Evolutionary conservation across 495 filamentous ascomycete genomes (phyloP), one percentile per base, ranked within the genome.

Genomic region (Talaromyces trachyspermus): DNA sequence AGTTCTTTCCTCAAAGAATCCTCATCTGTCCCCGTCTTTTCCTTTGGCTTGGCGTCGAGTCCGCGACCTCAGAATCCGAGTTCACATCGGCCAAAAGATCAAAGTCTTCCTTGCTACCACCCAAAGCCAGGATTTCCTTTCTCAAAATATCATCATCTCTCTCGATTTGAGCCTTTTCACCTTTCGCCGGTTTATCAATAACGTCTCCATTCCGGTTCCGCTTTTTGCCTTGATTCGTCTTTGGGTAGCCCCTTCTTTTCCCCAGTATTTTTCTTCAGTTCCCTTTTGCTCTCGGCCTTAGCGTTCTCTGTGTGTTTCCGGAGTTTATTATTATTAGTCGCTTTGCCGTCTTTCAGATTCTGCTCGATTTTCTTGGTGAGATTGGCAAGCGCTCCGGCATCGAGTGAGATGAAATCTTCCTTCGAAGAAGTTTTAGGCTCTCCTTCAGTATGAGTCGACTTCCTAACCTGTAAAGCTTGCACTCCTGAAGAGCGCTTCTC

Each of bases 31-130:
- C 55, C 54, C 18, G 37, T 40, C 43, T 61, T 64, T 33, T 61
- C 56, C 42, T 56, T 60, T 2, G 59, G 18, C 48, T 40, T 27
- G 60, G 58, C 40, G 44, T 35, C 7, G 49, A 51, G 37, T 57
- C 66, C 43, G 78, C 76, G 11, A 72, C 68, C 54, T 86, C 82
- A 23, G 75, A 75, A 42, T 78, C 81, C 1, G 83, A 86, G 42
- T 78, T 69, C 11, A 80, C 54, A 51, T 71, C 77, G 12, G 70
- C 78, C 38, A 90, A 65, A 27, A 89, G 65, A 37, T 84, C 77
- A 32, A 83, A 61, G 57, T 90, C 86, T 20, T 86, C 83, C 58
- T 88, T 77, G 22, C 83, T 84, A 18, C 88, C 88, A 15, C 87
- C 88, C 30, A 94, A 72, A 17, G 80, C 83, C 46, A 80, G 59